A percentile compares a stretch with the other conserved stretches of the same genome.
Evolutionary conservation across 345 rosid species (phyloP).

Genomic region (Salix dunnii): DNA sequence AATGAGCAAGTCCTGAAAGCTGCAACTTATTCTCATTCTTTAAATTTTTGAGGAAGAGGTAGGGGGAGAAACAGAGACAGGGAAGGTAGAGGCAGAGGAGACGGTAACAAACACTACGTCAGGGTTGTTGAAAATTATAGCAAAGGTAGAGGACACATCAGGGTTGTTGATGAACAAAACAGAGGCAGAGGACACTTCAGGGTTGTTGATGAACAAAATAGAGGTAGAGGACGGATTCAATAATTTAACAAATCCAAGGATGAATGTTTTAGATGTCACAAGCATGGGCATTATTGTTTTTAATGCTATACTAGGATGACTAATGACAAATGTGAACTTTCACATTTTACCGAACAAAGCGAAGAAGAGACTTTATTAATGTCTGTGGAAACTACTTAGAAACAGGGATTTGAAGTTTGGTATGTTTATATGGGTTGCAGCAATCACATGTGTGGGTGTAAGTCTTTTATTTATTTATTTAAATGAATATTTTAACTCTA

Average conservation of each 20-base stretch:
- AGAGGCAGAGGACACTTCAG: too few species aligned
- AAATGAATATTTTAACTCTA: not conserved
- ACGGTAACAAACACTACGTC: fast-evolving
- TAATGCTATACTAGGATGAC: not conserved
- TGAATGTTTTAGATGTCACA: not conserved
- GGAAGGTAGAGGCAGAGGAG: not conserved
- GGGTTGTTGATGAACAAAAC: too few species aligned
- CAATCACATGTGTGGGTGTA: conserved; percentile 1
- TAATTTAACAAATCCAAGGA: not conserved
- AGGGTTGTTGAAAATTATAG: too few species aligned
- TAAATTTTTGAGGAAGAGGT: too few species aligned
- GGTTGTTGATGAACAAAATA: too few species aligned
- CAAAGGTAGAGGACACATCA: too few species aligned
- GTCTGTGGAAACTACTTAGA: not conserved
- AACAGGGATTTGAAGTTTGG: not conserved
- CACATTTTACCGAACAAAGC: not conserved
- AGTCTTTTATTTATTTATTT: not conserved
- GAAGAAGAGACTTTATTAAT: not conserved
- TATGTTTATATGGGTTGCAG: not conserved
- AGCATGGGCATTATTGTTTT: not conserved
- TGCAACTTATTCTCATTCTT: too few species aligned
- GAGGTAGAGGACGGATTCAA: not conserved
- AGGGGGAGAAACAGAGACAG: too few species aligned
- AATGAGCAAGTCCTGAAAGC: too few species aligned
- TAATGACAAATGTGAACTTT: not conserved